phyloP scores from a whole-genome alignment of 2,329 filamentous ascomycete genomes.

The Pestalotiopsis sp. region DNA sequence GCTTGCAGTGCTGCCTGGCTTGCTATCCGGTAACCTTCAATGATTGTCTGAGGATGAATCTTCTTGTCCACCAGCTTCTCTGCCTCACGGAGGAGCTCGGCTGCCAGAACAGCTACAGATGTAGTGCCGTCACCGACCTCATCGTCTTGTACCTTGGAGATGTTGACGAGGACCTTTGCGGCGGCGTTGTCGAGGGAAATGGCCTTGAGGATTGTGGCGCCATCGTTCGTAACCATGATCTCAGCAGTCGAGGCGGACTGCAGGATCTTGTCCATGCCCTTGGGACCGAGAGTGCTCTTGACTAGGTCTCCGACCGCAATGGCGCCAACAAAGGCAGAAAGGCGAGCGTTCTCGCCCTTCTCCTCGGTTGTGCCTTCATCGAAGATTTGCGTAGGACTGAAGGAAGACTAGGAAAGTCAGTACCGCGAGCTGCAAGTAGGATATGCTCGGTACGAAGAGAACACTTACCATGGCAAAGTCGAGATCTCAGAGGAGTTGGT shows the following conservation, averaged over 20 bases:
- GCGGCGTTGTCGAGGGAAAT: conserved; percentile 98
- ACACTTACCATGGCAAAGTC: conserved; percentile 11
- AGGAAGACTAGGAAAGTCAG: conserved; percentile 48
- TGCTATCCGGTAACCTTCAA: conserved; percentile 98
- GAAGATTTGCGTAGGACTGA: conserved; percentile 97
- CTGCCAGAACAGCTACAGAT: conserved; percentile 93
- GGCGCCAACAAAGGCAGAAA: conserved; percentile 96
- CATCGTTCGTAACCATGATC: conserved; percentile 98
- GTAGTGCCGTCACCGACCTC: conserved; percentile 98
- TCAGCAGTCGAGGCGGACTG: conserved; percentile 95
- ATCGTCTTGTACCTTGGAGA: conserved; percentile 98
- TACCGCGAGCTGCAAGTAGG: neutral
- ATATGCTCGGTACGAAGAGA: neutral
- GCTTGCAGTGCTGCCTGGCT: conserved; percentile 85
- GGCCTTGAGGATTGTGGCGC: conserved; percentile 96
- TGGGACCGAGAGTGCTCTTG: conserved; percentile 95
- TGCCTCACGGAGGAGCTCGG: conserved; percentile 92
- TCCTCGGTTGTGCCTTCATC: conserved; percentile 95
- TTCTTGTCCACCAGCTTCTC: conserved; percentile 98
- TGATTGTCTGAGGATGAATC: conserved; percentile 99
- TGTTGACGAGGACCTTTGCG: conserved; percentile 97
- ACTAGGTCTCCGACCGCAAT: conserved; percentile 97
- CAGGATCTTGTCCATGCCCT: conserved; percentile 99
- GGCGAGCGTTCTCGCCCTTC: conserved; percentile 98
- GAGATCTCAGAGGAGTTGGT: neutral